phyloP scores from a whole-genome alignment of 192 early-diverging fungal species.

The Geranomyces variabilis region DNA sequence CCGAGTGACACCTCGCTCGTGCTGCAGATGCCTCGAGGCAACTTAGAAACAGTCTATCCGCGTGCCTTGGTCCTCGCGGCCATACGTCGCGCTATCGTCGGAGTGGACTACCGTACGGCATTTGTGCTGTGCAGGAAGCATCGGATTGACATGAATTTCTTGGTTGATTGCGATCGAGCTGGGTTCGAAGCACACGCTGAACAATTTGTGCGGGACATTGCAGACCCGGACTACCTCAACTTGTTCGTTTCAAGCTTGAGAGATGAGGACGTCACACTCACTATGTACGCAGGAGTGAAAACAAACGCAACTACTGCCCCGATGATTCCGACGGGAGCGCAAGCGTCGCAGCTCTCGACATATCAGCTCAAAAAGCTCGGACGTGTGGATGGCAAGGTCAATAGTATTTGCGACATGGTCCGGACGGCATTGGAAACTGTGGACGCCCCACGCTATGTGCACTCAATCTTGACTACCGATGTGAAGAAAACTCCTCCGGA shows the following conservation, averaged over 20 bases:
- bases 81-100: slow-evolving; percentile 66
- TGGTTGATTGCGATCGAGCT: slow-evolving; percentile 78
- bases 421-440: slow-evolving; percentile 59
- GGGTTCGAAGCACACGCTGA: slow-evolving; percentile 69
- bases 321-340: not conserved
- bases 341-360: not conserved
- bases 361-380: not conserved
- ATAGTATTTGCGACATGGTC: slow-evolving; percentile 71
- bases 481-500: slow-evolving; percentile 80
- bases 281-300: slow-evolving; percentile 68
- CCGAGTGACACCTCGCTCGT: slow-evolving; percentile 70
- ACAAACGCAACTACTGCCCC: not conserved
- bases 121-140: slow-evolving; percentile 84
- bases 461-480: slow-evolving; percentile 83
- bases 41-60: slow-evolving; percentile 90
- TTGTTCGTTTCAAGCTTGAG: slow-evolving; percentile 83
- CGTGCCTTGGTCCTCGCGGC: slow-evolving; percentile 83
- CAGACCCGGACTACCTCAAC: slow-evolving; percentile 86
- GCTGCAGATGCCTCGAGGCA: slow-evolving; percentile 97
- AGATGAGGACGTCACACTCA: slow-evolving; percentile 80
- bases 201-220: slow-evolving; percentile 75
- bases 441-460: slow-evolving; percentile 64
- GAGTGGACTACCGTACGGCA: slow-evolving; percentile 74
- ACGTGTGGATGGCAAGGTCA: slow-evolving; percentile 63
- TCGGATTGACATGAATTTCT: slow-evolving; percentile 91